phyloP scores from a whole-genome alignment of 108 stramenopile species.

The Epithemia pelagica region DNA sequence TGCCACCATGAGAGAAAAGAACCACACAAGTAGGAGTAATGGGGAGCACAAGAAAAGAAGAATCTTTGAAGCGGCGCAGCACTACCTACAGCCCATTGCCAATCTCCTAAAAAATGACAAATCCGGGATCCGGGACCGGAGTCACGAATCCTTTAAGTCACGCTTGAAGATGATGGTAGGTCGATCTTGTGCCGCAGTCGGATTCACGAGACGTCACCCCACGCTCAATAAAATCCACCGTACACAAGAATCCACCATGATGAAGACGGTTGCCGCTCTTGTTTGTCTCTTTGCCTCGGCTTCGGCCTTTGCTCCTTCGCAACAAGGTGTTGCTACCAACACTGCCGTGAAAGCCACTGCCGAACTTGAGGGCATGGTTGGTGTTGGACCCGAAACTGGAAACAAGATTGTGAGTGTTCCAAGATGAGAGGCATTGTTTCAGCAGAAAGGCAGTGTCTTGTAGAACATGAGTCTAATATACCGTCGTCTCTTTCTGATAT shows the following conservation, averaged over 20 bases:
- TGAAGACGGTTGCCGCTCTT: not conserved
- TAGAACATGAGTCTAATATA: too few relatives aligned
- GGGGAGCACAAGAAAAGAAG: too few relatives aligned
- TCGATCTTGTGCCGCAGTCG: not conserved
- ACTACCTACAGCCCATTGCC: too few relatives aligned
- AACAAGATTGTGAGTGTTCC: slow-evolving; percentile 47
- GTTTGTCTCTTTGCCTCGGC: slow-evolving; percentile 3
- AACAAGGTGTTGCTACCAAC: too few relatives aligned
- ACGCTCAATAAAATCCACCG: not conserved
- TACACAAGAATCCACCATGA: too few relatives aligned
- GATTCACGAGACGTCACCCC: not conserved
- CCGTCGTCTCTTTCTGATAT: too few relatives aligned
- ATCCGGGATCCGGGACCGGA: too few relatives aligned
- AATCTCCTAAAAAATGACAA: too few relatives aligned
- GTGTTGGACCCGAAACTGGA: slow-evolving; percentile 52
- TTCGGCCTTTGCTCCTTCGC: slow-evolving; percentile 7
- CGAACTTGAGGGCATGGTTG: slow-evolving; percentile 46
- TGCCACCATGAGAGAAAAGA: too few relatives aligned
- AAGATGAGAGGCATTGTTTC: not conserved
- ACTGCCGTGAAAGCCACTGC: slow-evolving; percentile 13
- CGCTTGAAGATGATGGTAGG: not conserved
- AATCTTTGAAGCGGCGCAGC: too few relatives aligned
- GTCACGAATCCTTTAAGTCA: not conserved
- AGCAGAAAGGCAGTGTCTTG: too few relatives aligned
- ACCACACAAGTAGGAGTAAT: too few relatives aligned